These are phyloP conservation scores for Russula earlei DNA, from an alignment of 768 basidiomycete genomes.

Conservation along the genomic window DNA sequence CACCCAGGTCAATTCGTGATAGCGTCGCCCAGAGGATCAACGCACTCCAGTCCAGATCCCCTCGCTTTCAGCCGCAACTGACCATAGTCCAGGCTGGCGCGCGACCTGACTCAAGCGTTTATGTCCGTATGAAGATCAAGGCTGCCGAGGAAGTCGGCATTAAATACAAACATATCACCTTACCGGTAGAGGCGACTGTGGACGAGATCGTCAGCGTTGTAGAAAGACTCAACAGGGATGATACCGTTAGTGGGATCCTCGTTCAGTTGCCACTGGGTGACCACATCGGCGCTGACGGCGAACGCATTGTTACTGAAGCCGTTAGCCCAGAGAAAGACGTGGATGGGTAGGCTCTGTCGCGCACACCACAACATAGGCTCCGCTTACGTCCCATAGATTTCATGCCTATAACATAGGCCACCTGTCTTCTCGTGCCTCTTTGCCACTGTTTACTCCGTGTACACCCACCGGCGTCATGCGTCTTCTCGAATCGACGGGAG, in stretches of 20 bases:
- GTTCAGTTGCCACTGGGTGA: slow-evolving; percentile 92
- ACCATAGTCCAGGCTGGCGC: slow-evolving; percentile 92
- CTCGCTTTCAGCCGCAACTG: slow-evolving; percentile 86
- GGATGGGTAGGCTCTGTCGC: slow-evolving; percentile 59
- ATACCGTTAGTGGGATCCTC: slow-evolving; percentile 75
- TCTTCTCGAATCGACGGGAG: slow-evolving; percentile 80
- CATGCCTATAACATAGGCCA: slow-evolving; percentile 98
- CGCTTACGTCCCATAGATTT: slow-evolving; percentile 46
- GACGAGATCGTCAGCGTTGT: slow-evolving; percentile 73
- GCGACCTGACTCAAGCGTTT: slow-evolving; percentile 81
- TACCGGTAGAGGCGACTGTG: slow-evolving; percentile 60
- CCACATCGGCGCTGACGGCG: slow-evolving; percentile 71
- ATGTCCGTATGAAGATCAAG: slow-evolving; percentile 96
- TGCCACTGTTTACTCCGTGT: slow-evolving; percentile 88
- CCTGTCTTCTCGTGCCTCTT: slow-evolving; percentile 80
- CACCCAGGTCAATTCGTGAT: slow-evolving; percentile 67
- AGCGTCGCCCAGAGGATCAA: slow-evolving; percentile 64
- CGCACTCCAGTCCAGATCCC: slow-evolving; percentile 51
- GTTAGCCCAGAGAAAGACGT: slow-evolving; percentile 93
- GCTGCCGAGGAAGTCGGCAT: slow-evolving; percentile 93
- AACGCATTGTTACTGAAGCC: slow-evolving; percentile 88
- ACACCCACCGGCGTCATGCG: slow-evolving; percentile 90
- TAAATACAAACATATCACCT: slow-evolving; percentile 66
- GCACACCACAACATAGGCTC: background rate
- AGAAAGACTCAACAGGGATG: slow-evolving; percentile 74